Evolutionary conservation across 2,329 filamentous ascomycete genomes (phyloP).

Genomic region (Fonsecaea nubica): DNA sequence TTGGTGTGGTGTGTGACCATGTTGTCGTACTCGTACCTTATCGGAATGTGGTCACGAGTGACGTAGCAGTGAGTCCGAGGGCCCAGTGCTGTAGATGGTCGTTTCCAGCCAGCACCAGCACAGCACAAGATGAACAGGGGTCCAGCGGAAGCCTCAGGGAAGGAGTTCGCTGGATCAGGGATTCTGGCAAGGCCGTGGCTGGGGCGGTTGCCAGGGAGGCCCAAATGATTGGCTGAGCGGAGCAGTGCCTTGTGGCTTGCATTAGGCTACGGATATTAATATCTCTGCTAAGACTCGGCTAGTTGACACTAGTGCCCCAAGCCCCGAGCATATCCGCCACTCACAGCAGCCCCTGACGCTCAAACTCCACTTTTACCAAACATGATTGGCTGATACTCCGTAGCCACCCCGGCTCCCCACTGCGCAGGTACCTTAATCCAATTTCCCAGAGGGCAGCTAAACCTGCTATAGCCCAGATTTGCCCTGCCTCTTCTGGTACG

Average conservation of each 20-base stretch:
- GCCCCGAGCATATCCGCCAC: background rate
- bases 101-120: background rate
- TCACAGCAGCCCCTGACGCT: background rate
- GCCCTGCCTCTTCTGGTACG: constrained; percentile 13
- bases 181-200: constrained; percentile 32
- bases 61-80: constrained; percentile 18
- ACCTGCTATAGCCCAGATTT: constrained; percentile 14
- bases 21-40: background rate
- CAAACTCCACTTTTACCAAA: background rate
- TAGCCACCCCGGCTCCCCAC: constrained; percentile 17
- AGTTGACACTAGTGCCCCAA: background rate
- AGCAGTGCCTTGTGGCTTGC: constrained; percentile 32
- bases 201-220: constrained; percentile 4
- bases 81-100: no score
- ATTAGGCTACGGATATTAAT: constrained; percentile 35
- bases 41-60: constrained; percentile 20
- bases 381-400: constrained; percentile 17
- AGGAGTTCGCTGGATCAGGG: background rate
- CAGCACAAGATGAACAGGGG: background rate
- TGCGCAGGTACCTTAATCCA: constrained; percentile 18
- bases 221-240: constrained; percentile 14
- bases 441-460: constrained; percentile 23
- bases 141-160: constrained; percentile 5
- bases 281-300: constrained; percentile 25
- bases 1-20: background rate